Evolutionary conservation across 108 stramenopile genomes (phyloP), one percentile per base, ranked within the genome.

Genomic region (Skeletonema costatum): DNA sequence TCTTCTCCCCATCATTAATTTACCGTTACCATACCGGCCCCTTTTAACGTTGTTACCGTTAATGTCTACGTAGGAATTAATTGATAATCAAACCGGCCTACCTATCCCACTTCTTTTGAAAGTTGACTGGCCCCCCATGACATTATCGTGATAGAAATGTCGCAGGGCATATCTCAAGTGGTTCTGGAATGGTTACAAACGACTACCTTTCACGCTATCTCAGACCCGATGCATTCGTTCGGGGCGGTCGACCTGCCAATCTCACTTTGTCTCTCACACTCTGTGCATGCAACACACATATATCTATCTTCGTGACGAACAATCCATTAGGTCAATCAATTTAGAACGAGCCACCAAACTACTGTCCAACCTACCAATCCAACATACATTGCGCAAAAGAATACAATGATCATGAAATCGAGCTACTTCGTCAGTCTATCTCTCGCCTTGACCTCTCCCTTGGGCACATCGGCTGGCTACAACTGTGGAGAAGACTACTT

Each of bases 401-500:
- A 46, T 46, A 46, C 44, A 46, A 46, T 56, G 53, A 56, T 56
- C 53, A 7, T 56, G 21, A 56, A 56, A 56, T 16, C 53, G 25
- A 56, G 25, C 53, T 56, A 56, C 39, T 11, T 46, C 5, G 16
- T 41, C 41, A 42, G 14, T 33, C 17, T 66, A 14, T 38, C 65
- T 29, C 21, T 64, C 5, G 36, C 65, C 65, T 21, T 41, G 14
- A 29, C 21, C 65, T n/a, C 65, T 21, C 53, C 53, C 2, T 0
- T 56, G 25, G n/a, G 21, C 9, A 1, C 53, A 29, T 56, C 53
- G 1, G 65, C 65, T 41, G 36, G 41, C 21, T 75, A 68, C 75
- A 68, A 75, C 44, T 75, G 75, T 44, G 75, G 75, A 2, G 17
- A 2, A 9, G 60, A 60, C 42, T 75, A 68, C 44, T 10, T 58